Conservation (phyloP, 495 filamentous ascomycete genomes). For the Patellaria atrata region DNA sequence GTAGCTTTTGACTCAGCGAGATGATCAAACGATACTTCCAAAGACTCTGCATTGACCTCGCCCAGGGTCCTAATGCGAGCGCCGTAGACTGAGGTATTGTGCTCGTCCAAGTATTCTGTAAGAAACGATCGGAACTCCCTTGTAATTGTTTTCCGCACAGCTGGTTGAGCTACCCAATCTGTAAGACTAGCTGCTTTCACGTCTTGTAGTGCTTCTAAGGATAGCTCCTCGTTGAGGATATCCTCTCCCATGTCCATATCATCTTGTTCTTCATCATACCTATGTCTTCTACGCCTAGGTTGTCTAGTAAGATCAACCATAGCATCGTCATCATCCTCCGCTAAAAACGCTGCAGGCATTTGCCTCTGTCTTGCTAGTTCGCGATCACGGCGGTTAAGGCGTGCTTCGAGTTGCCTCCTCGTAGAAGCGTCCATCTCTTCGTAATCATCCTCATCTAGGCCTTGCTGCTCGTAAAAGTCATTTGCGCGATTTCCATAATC, state of each 20-base stretch:
- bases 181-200: conserved; percentile 81
- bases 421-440: conserved; percentile 53
- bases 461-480: conserved; percentile 52
- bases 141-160: conserved; percentile 85
- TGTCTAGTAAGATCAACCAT: conserved; percentile 71
- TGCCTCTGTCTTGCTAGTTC: conserved; percentile 59
- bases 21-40: conserved; percentile 94
- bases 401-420: conserved; percentile 68
- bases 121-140: conserved; percentile 95
- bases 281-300: conserved; percentile 61
- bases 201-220: conserved; percentile 80
- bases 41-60: conserved; percentile 88
- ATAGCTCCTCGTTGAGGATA: conserved; percentile 87
- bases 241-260: conserved; percentile 78
- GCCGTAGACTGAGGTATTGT: conserved; percentile 83
- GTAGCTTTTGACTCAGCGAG: conserved; percentile 81
- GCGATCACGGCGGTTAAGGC: conserved; percentile 69
- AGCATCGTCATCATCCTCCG: conserved; percentile 77
- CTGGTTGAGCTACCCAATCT: conserved; percentile 85
- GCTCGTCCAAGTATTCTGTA: conserved; percentile 83
- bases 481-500: conserved; percentile 54
- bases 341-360: conserved; percentile 73
- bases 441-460: conserved; percentile 67
- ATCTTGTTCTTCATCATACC: conserved; percentile 87
- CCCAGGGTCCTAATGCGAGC: conserved; percentile 83